These are phyloP conservation scores for Actinomucor elegans DNA, from an alignment of 371 early-diverging fungal genomes.

Conservation along the genomic window DNA sequence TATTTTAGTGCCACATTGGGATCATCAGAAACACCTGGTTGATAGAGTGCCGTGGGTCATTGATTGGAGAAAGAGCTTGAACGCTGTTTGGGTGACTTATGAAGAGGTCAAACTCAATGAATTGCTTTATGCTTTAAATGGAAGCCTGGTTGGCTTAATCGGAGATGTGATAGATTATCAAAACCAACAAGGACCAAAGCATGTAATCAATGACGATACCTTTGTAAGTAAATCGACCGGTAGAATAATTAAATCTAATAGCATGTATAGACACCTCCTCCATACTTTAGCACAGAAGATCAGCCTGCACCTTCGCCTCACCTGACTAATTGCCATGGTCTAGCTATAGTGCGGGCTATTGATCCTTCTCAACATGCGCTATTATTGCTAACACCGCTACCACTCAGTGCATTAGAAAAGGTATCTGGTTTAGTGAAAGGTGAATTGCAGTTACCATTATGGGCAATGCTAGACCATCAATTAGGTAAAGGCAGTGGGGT, in stretches of 20 bases:
- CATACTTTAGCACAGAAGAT: constrained; percentile 54
- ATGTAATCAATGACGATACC: background rate
- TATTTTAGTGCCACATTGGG: constrained; percentile 46
- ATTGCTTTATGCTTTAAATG: constrained; percentile 75
- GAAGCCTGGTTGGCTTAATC: constrained; percentile 70
- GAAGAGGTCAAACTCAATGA: constrained; percentile 70
- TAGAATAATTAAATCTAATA: background rate
- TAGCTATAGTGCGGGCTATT: constrained; percentile 74
- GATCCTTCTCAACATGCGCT: constrained; percentile 59
- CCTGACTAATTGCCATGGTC: constrained; percentile 63
- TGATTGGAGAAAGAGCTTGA: constrained; percentile 56
- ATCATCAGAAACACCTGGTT: constrained; percentile 52
- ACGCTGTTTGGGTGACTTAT: constrained; percentile 58
- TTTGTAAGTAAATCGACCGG: constrained; percentile 15
- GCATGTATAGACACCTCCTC: constrained; percentile 35
- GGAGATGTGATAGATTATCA: constrained; percentile 38
- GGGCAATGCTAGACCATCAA: constrained; percentile 41
- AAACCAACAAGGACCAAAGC: constrained; percentile 7
- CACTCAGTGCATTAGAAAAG: constrained; percentile 39
- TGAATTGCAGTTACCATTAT: constrained; percentile 50
- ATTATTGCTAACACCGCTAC: constrained; percentile 67
- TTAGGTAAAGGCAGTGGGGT: constrained; percentile 41
- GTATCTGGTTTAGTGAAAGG: constrained; percentile 68
- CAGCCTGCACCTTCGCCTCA: constrained; percentile 51
- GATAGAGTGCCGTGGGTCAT: constrained; percentile 60